These are phyloP conservation scores for Trametes sanguinea DNA, from an alignment of 768 basidiomycete species.

Conservation along the genomic window DNA sequence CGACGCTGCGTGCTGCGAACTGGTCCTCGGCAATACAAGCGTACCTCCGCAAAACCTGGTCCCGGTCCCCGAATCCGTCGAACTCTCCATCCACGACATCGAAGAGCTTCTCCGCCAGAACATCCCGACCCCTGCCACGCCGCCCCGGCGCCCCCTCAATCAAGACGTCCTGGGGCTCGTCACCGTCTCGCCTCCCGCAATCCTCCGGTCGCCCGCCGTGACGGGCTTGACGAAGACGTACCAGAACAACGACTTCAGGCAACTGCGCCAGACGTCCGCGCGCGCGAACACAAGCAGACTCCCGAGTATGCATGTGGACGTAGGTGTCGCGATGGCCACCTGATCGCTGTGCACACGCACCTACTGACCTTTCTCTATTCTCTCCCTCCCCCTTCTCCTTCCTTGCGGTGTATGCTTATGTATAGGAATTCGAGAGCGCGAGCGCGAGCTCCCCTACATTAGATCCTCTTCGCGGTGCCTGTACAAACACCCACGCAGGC, in stretches of 20 bases:
- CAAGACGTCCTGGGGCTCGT: constrained; percentile 65
- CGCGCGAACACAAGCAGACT: constrained; percentile 84
- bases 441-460: constrained; percentile 34
- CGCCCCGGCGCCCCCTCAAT: constrained; percentile 48
- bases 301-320: constrained; percentile 83
- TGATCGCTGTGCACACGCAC: constrained; percentile 25
- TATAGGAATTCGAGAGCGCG: constrained; percentile 38
- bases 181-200: constrained; percentile 67
- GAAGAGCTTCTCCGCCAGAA: constrained; percentile 48
- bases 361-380: constrained; percentile 1
- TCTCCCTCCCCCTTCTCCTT: background rate
- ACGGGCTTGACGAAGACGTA: constrained; percentile 86
- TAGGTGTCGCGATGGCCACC: constrained; percentile 43
- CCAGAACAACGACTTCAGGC: constrained; percentile 76
- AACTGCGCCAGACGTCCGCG: constrained; percentile 67
- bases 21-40: constrained; percentile 19
- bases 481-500: constrained; percentile 20
- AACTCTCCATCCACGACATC: constrained; percentile 41
- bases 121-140: constrained; percentile 51
- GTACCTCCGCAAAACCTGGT: constrained; percentile 26
- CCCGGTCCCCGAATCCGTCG: constrained; percentile 42
- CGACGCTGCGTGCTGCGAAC: constrained; percentile 36
- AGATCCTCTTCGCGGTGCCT: constrained; percentile 27
- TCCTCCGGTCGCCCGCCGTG: constrained; percentile 70
- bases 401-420: background rate